phyloP scores from a whole-genome alignment of 768 basidiomycete species.

The Agrocybe praecox region DNA sequence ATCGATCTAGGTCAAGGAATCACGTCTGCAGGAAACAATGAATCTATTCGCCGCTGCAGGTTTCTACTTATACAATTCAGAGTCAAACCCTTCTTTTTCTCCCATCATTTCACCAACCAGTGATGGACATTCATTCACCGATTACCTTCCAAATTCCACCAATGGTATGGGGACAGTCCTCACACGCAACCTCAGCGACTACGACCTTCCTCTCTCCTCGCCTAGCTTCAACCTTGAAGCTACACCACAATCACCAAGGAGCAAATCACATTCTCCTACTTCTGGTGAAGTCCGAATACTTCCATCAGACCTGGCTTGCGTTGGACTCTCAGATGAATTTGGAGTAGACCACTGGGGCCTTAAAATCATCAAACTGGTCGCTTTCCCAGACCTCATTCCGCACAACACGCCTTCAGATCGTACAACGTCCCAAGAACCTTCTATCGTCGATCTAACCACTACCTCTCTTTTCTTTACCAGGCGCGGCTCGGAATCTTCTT shows the following conservation, averaged over 20 bases:
- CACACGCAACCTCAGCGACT: conserved; percentile 47
- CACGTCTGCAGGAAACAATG: conserved; percentile 64
- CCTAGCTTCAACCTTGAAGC: background rate
- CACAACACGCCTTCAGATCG: too few species aligned
- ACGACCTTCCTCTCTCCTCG: conserved; percentile 24
- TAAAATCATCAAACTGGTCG: conserved; percentile 78
- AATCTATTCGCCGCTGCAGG: conserved; percentile 60
- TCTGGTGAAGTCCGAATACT: conserved; percentile 63
- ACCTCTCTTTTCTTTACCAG: conserved; percentile 5
- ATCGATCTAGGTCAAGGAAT: conserved; percentile 66
- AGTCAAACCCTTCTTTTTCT: conserved; percentile 32
- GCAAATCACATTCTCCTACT: conserved; percentile 55
- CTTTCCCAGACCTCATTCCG: conserved; percentile 78
- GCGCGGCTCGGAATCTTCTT: conserved; percentile 12
- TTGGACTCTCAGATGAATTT: conserved; percentile 69
- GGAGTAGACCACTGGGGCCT: conserved; percentile 71
- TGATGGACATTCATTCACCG: conserved; percentile 26
- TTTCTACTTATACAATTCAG: conserved; percentile 63
- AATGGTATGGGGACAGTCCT: conserved; percentile 40
- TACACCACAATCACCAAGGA: conserved; percentile 20
- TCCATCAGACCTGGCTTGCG: conserved; percentile 73
- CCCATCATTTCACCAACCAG: conserved; percentile 27
- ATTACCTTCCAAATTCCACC: conserved; percentile 8
- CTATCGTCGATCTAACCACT: conserved; percentile 10
- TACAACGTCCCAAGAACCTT: conserved; percentile 5